Percentiles rank a stretch among this genome's conserved stretches.
phyloP scores from a whole-genome alignment of 192 early-diverging fungal genomes.

The Coemansia sp. region DNA sequence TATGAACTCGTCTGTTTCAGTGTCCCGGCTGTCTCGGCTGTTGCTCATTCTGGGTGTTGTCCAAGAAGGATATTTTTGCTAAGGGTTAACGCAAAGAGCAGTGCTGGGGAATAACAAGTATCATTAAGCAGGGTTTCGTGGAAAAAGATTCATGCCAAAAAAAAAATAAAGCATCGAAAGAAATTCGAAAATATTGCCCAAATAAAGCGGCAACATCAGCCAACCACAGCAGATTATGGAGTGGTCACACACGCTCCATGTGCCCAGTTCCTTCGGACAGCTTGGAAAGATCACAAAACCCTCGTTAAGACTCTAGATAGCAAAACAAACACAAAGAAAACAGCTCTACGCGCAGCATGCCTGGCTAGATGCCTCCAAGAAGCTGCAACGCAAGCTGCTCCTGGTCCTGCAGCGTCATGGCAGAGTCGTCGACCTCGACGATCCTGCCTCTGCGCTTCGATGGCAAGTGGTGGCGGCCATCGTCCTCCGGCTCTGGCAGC shows the following conservation, averaged over 20 bases:
- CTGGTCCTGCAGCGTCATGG: conserved; percentile 51
- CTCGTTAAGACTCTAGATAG: no score
- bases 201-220: no score
- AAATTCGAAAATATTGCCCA: no score
- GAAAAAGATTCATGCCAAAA: no score
- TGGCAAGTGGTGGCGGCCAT: not conserved
- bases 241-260: no score
- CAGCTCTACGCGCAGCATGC: not conserved
- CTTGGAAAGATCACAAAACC: no score
- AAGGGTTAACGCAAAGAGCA: no score
- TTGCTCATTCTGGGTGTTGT: conserved; percentile 8
- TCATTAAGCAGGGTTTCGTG: no score
- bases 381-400: conserved; percentile 54
- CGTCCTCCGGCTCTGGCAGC: conserved; percentile 16
- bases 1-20: conserved; percentile 36
- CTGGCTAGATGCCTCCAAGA: conserved; percentile 21
- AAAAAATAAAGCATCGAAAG: no score
- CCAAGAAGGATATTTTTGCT: not conserved
- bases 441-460: conserved; percentile 21
- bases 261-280: no score
- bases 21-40: conserved; percentile 2
- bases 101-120: no score
- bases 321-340: not conserved
- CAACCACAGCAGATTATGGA: no score
- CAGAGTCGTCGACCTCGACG: conserved; percentile 41